Evolutionary conservation across 495 filamentous ascomycete species (phyloP).

Genomic region (Xylona heveae): DNA sequence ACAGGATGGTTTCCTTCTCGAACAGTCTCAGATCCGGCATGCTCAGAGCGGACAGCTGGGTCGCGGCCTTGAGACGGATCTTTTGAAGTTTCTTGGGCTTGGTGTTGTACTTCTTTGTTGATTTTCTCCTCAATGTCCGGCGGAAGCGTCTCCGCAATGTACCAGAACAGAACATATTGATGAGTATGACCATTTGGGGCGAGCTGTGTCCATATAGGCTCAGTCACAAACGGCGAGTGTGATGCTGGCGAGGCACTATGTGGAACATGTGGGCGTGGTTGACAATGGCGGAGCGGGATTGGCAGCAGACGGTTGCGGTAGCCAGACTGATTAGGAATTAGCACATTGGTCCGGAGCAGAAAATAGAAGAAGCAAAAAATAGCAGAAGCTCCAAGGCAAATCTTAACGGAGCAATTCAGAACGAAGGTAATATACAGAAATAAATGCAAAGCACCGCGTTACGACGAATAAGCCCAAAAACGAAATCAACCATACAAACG

Average conservation of each 20-base stretch:
- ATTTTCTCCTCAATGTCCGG: constrained; percentile 13
- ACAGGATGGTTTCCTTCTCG: not conserved
- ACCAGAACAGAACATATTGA: constrained; percentile 28
- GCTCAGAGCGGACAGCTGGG: no score
- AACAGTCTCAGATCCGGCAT: no score
- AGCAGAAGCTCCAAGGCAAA: no score
- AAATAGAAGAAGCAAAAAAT: no score
- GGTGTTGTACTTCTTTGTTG: constrained; percentile 1
- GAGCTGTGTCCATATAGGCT: constrained; percentile 23
- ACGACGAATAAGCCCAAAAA: no score
- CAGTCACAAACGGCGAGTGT: constrained; percentile 12
- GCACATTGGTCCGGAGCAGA: no score
- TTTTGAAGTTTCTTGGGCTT: constrained; percentile 4
- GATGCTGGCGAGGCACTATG: constrained; percentile 3
- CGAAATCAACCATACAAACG: no score
- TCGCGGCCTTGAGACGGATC: no score
- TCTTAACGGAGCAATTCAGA: no score
- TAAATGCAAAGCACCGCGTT: no score
- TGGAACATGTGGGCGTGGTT: constrained; percentile 14
- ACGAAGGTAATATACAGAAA: no score
- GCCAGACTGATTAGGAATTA: no score
- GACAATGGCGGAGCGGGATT: constrained; percentile 19
- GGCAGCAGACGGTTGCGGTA: constrained; percentile 26
- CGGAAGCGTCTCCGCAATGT: constrained; percentile 27
- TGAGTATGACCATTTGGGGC: constrained; percentile 9